These are phyloP conservation scores for Cadophora sp. DNA, from an alignment of 2,329 filamentous ascomycete genomes.

Conservation along the genomic window DNA sequence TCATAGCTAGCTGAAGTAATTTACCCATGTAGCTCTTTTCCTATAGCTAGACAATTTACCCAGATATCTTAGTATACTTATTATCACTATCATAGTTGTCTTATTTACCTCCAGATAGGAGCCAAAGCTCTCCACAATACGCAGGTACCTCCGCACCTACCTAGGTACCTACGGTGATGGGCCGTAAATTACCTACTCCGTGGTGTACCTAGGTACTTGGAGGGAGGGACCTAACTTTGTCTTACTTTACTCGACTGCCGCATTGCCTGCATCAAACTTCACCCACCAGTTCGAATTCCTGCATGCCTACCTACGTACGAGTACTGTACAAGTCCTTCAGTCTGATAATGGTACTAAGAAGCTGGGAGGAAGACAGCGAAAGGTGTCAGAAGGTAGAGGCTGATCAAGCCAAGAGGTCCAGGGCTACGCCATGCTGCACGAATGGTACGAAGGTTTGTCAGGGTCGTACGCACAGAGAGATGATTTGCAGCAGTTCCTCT, in stretches of 20 bases:
- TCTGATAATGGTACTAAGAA: not conserved
- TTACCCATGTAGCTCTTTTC: too few relatives aligned
- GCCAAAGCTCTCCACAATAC: not conserved
- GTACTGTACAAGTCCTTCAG: not conserved
- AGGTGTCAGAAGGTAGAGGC: not conserved
- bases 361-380: not conserved
- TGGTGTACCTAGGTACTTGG: too few relatives aligned
- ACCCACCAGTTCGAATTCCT: too few relatives aligned
- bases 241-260: not conserved
- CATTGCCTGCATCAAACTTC: not conserved
- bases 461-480: slow-evolving; percentile 16
- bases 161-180: too few relatives aligned
- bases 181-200: too few relatives aligned
- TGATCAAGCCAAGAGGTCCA: not conserved
- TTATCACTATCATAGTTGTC: not conserved
- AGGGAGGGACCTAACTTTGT: too few relatives aligned
- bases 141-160: not conserved
- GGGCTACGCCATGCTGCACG: slow-evolving; percentile 1
- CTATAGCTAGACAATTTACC: too few relatives aligned
- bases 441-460: not conserved
- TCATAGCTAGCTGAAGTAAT: too few relatives aligned
- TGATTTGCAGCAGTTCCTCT: slow-evolving; percentile 30
- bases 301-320: too few relatives aligned
- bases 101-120: not conserved
- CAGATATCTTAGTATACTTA: not conserved